Evolutionary conservation across 305 asterid genomes (phyloP).

Genomic region (Rubia occidens): DNA sequence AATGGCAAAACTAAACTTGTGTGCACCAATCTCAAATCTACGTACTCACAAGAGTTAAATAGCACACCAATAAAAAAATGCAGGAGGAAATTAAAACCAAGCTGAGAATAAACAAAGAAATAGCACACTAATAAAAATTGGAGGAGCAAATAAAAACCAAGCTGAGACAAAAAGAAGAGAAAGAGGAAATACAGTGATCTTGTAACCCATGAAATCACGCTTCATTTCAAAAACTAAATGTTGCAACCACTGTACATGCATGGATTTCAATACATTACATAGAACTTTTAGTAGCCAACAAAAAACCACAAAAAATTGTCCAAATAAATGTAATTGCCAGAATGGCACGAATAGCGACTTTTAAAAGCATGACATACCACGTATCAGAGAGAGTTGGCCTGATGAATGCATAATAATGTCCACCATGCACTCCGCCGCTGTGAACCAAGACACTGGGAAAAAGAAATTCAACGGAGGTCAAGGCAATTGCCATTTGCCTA

Average conservation of each 20-base stretch:
- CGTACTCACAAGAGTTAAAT: too few relatives aligned
- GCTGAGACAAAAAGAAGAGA: background rate
- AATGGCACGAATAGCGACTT: background rate
- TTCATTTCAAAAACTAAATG: background rate
- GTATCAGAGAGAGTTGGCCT: conserved; percentile 87
- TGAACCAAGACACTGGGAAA: conserved; percentile 80
- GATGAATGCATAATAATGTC: conserved; percentile 92
- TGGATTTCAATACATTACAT: background rate
- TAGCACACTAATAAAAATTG: background rate
- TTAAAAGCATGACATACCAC: conserved; percentile 41
- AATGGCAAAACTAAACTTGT: background rate
- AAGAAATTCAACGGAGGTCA: background rate
- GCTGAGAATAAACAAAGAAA: background rate
- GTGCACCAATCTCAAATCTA: too few relatives aligned
- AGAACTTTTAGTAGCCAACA: background rate
- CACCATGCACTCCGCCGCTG: conserved; percentile 95
- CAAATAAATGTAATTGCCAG: background rate
- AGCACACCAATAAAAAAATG: too few relatives aligned
- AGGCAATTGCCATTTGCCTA: background rate
- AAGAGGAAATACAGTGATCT: background rate
- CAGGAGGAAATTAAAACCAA: too few relatives aligned
- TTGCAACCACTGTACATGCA: background rate
- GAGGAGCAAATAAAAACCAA: background rate
- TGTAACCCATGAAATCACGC: background rate
- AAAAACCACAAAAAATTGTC: background rate